Percentiles rank a stretch among this genome's conserved stretches.
These are phyloP conservation scores for Tulasnella sp. DNA, from an alignment of 768 basidiomycete species.

Conservation along the genomic window DNA sequence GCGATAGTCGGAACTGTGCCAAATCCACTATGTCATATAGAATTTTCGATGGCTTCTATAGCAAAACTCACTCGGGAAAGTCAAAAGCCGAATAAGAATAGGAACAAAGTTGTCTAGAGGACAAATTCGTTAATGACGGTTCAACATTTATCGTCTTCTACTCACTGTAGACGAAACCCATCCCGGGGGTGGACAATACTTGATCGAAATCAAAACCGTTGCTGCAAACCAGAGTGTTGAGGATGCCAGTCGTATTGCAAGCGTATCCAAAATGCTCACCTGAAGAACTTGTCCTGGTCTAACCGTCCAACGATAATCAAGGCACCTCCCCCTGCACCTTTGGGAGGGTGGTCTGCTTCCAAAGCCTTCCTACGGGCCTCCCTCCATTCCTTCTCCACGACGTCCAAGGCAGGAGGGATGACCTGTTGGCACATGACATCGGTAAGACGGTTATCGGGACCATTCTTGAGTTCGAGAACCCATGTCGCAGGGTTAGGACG, in stretches of 20 bases:
- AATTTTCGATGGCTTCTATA: no score
- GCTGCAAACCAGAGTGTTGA: neutral
- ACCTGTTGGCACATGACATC: constrained; percentile 43
- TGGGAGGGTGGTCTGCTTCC: constrained; percentile 14
- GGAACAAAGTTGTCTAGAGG: constrained; percentile 60
- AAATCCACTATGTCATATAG: neutral
- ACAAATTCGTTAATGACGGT: constrained; percentile 30
- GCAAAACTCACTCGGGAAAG: constrained; percentile 55
- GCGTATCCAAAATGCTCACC: constrained; percentile 31
- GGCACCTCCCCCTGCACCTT: constrained; percentile 48
- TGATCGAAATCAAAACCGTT: constrained; percentile 49
- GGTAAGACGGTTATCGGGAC: constrained; percentile 58
- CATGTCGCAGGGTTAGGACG: constrained; percentile 32
- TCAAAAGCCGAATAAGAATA: constrained; percentile 50
- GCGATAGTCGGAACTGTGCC: constrained; percentile 54
- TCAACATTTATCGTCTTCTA: constrained; percentile 52
- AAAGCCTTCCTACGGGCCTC: constrained; percentile 29
- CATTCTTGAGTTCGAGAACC: constrained; percentile 74
- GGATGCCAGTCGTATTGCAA: neutral
- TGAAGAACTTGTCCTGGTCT: constrained; percentile 79
- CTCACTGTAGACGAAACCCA: constrained; percentile 18
- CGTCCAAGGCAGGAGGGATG: constrained; percentile 56
- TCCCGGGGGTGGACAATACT: constrained; percentile 24
- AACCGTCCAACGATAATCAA: constrained; percentile 64
- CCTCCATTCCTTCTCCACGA: constrained; percentile 59